A percentile compares a stretch with the other conserved stretches of the same genome.
phyloP scores from a whole-genome alignment of 305 asterid genomes.

The Ilex paraguariensis region DNA sequence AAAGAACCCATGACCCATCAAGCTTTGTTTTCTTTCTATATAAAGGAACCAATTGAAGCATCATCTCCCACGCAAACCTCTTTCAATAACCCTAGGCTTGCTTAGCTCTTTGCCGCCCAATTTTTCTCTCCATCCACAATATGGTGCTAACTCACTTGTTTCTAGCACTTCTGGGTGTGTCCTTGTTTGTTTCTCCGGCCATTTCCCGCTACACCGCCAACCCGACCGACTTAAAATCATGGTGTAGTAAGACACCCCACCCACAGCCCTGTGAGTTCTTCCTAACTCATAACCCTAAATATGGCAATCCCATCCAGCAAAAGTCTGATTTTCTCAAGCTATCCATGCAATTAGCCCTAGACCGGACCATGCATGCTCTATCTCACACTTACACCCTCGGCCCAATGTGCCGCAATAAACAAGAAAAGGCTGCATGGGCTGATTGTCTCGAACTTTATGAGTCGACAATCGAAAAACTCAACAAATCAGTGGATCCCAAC shows the following conservation, averaged over 20 bases:
- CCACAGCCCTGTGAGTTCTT: slow-evolving; percentile 1
- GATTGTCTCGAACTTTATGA: slow-evolving; percentile 4
- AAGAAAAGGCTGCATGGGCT: slow-evolving; percentile 9
- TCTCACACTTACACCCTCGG: neutral
- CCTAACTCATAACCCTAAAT: neutral
- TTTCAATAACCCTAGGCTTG: too few species aligned
- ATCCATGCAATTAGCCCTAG: slow-evolving; percentile 2
- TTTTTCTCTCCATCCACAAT: too few species aligned
- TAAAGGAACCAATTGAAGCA: too few species aligned
- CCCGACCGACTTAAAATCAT: neutral
- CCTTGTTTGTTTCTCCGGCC: too few species aligned
- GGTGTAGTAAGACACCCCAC: slow-evolving; percentile 2
- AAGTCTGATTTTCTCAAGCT: neutral
- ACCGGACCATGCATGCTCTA: neutral
- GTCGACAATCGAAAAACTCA: neutral
- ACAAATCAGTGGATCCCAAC: slow-evolving; percentile 7
- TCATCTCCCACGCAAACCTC: too few species aligned
- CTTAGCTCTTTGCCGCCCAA: too few species aligned
- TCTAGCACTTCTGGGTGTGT: too few species aligned
- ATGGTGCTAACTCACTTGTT: too few species aligned
- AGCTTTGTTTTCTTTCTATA: too few species aligned
- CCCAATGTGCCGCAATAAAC: neutral
- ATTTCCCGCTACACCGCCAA: too few species aligned
- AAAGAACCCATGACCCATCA: too few species aligned
- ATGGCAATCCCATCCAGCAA: neutral